Evolutionary conservation across 345 rosid genomes (phyloP).

Genomic region (Eutrema heterophyllum): DNA sequence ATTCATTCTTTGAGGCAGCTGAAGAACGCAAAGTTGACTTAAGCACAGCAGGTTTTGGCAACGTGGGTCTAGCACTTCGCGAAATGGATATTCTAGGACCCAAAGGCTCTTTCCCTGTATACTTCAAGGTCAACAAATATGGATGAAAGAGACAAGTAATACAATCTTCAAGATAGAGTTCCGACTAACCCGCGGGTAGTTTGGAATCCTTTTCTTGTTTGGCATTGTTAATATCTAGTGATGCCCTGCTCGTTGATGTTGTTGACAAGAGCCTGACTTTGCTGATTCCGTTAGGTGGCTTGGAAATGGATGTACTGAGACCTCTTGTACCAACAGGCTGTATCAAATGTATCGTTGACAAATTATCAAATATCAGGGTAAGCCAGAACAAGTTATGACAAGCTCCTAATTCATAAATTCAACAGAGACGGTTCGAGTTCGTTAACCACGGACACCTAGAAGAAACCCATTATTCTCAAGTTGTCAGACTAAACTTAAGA

Average conservation of each 20-base stretch:
- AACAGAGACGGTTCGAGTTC: neutral
- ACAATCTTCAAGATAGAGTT: neutral
- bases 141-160: neutral
- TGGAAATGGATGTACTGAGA: slow-evolving; percentile 41
- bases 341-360: neutral
- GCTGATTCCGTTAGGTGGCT: slow-evolving; percentile 50
- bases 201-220: slow-evolving; percentile 50
- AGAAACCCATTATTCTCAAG: neutral
- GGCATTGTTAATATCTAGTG: slow-evolving; percentile 43
- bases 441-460: neutral
- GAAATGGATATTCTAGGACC: slow-evolving; percentile 33
- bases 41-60: slow-evolving; percentile 46
- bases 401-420: neutral
- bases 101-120: slow-evolving; percentile 48
- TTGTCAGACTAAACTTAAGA: neutral
- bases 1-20: slow-evolving; percentile 42
- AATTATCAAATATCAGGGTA: neutral
- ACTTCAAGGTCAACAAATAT: neutral
- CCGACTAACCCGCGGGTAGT: slow-evolving; percentile 29
- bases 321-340: slow-evolving; percentile 32
- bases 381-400: neutral
- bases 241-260: slow-evolving; percentile 46
- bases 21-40: slow-evolving; percentile 47
- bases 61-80: slow-evolving; percentile 35
- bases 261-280: slow-evolving; percentile 35